phyloP scores from a whole-genome alignment of 495 filamentous ascomycete species.

The Aspergillus panamensis region DNA sequence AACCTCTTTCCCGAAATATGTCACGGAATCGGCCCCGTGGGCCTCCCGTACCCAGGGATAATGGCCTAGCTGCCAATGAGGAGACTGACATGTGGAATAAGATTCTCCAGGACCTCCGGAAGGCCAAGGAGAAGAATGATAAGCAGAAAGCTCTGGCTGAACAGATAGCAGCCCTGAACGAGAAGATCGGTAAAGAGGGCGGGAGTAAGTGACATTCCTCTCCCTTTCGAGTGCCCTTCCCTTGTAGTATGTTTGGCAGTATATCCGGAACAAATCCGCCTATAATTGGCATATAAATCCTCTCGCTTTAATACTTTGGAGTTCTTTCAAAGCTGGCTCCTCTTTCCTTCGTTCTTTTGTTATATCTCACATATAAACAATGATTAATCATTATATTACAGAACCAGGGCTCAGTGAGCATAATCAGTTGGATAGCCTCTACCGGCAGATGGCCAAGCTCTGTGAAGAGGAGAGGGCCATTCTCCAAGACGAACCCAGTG shows the following conservation, averaged over 20 bases:
- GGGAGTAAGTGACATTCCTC: constrained; percentile 37
- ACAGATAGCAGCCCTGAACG: constrained; percentile 54
- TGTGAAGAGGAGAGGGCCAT: constrained; percentile 60
- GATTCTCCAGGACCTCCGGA: constrained; percentile 54
- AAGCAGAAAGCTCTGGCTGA: constrained; percentile 47
- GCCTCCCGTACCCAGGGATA: constrained; percentile 40
- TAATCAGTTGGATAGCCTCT: constrained; percentile 52
- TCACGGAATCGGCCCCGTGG: constrained; percentile 46
- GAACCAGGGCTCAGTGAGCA: constrained; percentile 41
- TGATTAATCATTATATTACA: constrained; percentile 20
- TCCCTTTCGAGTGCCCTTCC: not conserved
- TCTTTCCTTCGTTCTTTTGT: not conserved
- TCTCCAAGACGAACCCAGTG: constrained; percentile 54
- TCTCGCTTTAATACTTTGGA: too few species aligned
- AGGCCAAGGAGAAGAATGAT: constrained; percentile 60
- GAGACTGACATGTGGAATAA: constrained; percentile 63
- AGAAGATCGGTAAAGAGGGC: constrained; percentile 43
- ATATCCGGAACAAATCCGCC: not conserved
- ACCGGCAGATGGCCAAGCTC: constrained; percentile 61
- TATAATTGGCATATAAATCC: too few species aligned
- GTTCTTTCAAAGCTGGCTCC: too few species aligned
- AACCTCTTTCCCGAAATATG: constrained; percentile 25
- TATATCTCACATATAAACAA: not conserved
- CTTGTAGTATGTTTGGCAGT: not conserved
- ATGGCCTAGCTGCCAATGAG: constrained; percentile 54